These are phyloP conservation scores for Mycena haematopus DNA, from an alignment of 768 basidiomycete species.

Conservation along the genomic window DNA sequence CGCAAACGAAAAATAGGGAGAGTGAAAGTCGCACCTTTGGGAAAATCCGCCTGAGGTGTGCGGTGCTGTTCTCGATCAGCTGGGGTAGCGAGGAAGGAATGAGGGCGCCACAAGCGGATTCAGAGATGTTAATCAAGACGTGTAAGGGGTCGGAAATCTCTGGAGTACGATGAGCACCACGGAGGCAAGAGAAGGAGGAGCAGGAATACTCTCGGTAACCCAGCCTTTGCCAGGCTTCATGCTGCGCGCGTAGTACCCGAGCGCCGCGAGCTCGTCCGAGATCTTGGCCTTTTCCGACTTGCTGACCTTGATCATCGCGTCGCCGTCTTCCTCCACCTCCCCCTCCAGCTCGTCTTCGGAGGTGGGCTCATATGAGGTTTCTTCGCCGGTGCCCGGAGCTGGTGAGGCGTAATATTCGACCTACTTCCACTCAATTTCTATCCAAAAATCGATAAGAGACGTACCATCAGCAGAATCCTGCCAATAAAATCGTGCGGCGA, in stretches of 20 bases:
- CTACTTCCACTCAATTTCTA: slow-evolving; percentile 34
- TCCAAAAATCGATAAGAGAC: slow-evolving; percentile 9
- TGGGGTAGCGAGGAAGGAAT: slow-evolving; percentile 41
- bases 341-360: slow-evolving; percentile 33
- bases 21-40: slow-evolving; percentile 36
- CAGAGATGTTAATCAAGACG: slow-evolving; percentile 67
- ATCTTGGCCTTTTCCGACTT: slow-evolving; percentile 41
- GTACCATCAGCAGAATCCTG: slow-evolving; percentile 64
- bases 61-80: slow-evolving; percentile 49
- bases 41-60: slow-evolving; percentile 61
- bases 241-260: slow-evolving; percentile 67
- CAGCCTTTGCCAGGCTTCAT: slow-evolving; percentile 64
- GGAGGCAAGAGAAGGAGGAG: not conserved
- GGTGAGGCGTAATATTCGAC: slow-evolving; percentile 60
- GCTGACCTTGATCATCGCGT: slow-evolving; percentile 24
- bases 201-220: slow-evolving; percentile 46
- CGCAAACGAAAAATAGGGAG: no score
- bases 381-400: slow-evolving; percentile 29
- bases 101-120: slow-evolving; percentile 51
- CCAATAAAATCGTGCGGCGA: slow-evolving; percentile 57
- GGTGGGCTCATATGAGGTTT: slow-evolving; percentile 27
- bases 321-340: slow-evolving; percentile 35
- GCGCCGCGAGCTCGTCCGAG: slow-evolving; percentile 56
- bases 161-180: slow-evolving; percentile 20
- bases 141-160: slow-evolving; percentile 51